Evolutionary conservation across 2,329 filamentous ascomycete species (phyloP), one percentile per base, ranked within the genome.

Genomic region (Ceratocystis huliohia): DNA sequence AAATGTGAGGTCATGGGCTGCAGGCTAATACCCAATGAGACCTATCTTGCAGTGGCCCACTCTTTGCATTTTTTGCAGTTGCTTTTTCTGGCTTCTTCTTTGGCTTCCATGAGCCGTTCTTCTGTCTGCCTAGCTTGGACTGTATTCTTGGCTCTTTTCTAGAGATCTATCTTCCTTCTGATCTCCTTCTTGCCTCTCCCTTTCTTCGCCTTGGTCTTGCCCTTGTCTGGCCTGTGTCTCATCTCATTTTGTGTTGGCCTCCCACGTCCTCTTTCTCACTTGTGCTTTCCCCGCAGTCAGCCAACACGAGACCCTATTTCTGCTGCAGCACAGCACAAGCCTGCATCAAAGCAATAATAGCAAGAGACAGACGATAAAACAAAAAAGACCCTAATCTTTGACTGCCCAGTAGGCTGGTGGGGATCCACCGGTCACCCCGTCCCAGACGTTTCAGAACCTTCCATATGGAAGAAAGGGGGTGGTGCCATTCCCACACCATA

Each of bases 361-460:
- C 4, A 10, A 48, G 20, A 56, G 50, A 17, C 25, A 15, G 7
- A 56, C 1, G 30, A 25, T 17, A 56, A 56, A 22, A 30, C 20
- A 20, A 15, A 13, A 56, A 56, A 30, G 25, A n/a, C 48, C 48
- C 22, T 25, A 25, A 20, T 53, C 48, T 53, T 53, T 53, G 48
- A n/a, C n/a, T 53, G 22, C 17, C 20, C 20, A 3, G 20, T 22
- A 50, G 20, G 17, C 20, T 33, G 28, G 53, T 13, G 28, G 56
- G 56, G 56, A 37, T 59, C 56, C 56, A 59, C 56, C 56, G 56
- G 56, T 25, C 56, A 33, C 56, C 25, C 56, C 56, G 56, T 59
- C 56, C 56, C 56, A 33, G 56, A 59, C 56, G 56, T 59, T 59
- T 59, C 56, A 59, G 28, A 59, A 37, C 56, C 56, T 59, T 59